phyloP scores from a whole-genome alignment of 2,329 filamentous ascomycete genomes.

The Cyphellophora europaea region DNA sequence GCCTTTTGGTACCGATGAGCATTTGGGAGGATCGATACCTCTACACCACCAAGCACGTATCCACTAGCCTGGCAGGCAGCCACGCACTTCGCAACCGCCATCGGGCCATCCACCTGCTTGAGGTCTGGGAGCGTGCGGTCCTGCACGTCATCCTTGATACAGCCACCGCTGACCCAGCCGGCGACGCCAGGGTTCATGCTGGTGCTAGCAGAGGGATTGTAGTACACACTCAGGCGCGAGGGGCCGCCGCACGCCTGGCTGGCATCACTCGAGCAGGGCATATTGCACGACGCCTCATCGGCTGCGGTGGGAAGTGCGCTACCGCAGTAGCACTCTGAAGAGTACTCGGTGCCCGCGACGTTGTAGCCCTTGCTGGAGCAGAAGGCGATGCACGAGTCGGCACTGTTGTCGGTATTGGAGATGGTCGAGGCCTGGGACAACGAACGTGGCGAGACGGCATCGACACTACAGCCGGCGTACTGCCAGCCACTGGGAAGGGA shows the following conservation, averaged over 20 bases:
- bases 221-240: conserved; percentile 34
- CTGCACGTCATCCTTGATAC: conserved; percentile 28
- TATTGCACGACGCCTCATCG: conserved; percentile 29
- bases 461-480: background rate
- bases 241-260: conserved; percentile 39
- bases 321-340: conserved; percentile 26
- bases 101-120: conserved; percentile 31
- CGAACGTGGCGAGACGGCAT: background rate
- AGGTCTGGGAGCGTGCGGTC: conserved; percentile 22
- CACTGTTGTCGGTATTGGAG: conserved; percentile 16
- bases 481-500: background rate
- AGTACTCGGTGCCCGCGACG: conserved; percentile 25
- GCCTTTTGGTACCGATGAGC: conserved; percentile 21
- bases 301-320: conserved; percentile 11
- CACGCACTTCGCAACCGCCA: conserved; percentile 20
- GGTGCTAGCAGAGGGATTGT: conserved; percentile 3
- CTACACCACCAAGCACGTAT: background rate
- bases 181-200: conserved; percentile 2
- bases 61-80: conserved; percentile 7
- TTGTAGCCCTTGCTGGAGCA: conserved; percentile 22
- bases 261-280: conserved; percentile 27
- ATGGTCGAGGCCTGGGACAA: conserved; percentile 4
- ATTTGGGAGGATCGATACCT: no score
- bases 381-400: conserved; percentile 20
- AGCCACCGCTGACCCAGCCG: conserved; percentile 22